A percentile compares a stretch with the other conserved stretches of the same genome.
These are phyloP conservation scores for Samsoniella hepiali DNA, from an alignment of 2,329 filamentous ascomycete genomes.

Conservation along the genomic window DNA sequence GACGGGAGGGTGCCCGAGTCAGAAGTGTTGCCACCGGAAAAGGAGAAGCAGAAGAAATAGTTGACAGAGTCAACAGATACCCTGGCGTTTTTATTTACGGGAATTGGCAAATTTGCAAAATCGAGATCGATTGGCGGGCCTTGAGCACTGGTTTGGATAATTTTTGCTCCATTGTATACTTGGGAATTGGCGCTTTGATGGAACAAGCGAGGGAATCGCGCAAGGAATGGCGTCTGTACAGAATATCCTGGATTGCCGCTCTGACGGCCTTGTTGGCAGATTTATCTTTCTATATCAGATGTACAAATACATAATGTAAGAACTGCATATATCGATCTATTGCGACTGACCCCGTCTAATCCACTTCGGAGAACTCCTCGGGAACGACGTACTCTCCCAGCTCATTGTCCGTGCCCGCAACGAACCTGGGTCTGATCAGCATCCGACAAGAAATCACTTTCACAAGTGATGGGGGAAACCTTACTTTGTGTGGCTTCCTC, in stretches of 20 bases:
- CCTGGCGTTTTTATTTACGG: not conserved
- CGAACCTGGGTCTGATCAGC: conserved; percentile 36
- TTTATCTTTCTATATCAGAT: not conserved
- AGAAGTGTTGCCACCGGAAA: conserved; percentile 25
- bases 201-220: not conserved
- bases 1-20: conserved; percentile 24
- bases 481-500: conserved; percentile 66
- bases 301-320: not conserved
- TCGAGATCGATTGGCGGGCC: not conserved
- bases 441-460: not conserved
- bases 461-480: conserved; percentile 20
- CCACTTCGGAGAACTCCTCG: conserved; percentile 32
- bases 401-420: conserved; percentile 37
- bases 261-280: not conserved
- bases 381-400: conserved; percentile 38
- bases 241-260: not conserved
- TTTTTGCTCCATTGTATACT: not conserved
- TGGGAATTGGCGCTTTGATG: not conserved
- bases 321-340: not conserved
- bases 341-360: conserved; percentile 23
- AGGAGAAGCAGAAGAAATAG: conserved; percentile 20
- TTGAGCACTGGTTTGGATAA: not conserved
- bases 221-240: not conserved
- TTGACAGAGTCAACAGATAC: not conserved
- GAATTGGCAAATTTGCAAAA: not conserved